A percentile compares a stretch with the other conserved stretches of the same genome.
phyloP scores from a whole-genome alignment of 2,329 filamentous ascomycete species.

The Acrocalymma vagum region DNA sequence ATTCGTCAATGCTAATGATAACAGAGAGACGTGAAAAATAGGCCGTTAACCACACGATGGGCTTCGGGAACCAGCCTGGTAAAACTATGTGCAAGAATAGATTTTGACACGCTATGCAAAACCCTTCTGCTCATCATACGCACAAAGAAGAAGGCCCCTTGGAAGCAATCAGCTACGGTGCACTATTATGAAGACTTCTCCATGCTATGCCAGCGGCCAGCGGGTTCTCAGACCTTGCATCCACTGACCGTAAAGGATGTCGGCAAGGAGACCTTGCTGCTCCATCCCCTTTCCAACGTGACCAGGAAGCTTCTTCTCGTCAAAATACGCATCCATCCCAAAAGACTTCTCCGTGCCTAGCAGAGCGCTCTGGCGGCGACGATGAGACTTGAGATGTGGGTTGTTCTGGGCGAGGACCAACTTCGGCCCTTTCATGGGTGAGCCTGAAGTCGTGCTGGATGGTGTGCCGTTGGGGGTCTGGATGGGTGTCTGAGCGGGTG shows the following conservation, averaged over 20 bases:
- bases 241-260: slow-evolving; percentile 92
- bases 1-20: no score
- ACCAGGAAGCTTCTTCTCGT: slow-evolving; percentile 65
- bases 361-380: slow-evolving; percentile 60
- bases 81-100: slow-evolving; percentile 3
- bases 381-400: slow-evolving; percentile 80
- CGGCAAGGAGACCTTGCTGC: slow-evolving; percentile 86
- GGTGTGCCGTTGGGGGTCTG: slow-evolving; percentile 33
- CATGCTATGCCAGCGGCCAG: slow-evolving; percentile 46
- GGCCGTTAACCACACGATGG: no score
- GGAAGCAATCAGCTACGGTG: slow-evolving; percentile 4
- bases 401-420: slow-evolving; percentile 83
- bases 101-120: neutral
- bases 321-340: slow-evolving; percentile 50
- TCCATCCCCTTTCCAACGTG: slow-evolving; percentile 79
- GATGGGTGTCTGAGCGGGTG: slow-evolving; percentile 26
- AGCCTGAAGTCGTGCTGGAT: slow-evolving; percentile 44
- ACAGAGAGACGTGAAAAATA: no score
- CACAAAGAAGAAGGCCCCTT: neutral
- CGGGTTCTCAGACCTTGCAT: slow-evolving; percentile 75
- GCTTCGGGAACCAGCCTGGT: no score
- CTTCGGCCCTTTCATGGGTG: slow-evolving; percentile 66
- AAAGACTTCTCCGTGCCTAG: slow-evolving; percentile 52
- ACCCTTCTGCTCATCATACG: neutral
- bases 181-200: neutral